Evolutionary conservation across 345 rosid species (phyloP).

Genomic region (Moricandia arvensis): DNA sequence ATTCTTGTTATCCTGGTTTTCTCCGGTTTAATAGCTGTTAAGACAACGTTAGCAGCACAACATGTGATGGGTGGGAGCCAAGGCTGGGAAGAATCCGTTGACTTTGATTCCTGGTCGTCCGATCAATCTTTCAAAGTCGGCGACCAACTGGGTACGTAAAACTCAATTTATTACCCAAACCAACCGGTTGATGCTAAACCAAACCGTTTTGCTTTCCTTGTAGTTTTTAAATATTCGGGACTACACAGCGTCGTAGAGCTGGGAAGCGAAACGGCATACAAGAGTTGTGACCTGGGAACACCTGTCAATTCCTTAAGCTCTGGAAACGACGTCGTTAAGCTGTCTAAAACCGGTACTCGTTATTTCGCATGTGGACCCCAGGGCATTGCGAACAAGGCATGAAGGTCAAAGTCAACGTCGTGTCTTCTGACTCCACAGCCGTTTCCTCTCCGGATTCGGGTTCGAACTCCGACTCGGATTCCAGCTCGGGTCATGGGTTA

Average conservation of each 20-base stretch:
- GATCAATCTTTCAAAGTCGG: conserved; percentile 70
- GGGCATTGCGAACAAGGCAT: conserved; percentile 91
- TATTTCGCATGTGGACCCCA: conserved; percentile 76
- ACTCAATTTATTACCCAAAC: background rate
- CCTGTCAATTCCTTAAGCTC: conserved; percentile 54
- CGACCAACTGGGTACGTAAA: conserved; percentile 61
- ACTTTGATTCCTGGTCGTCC: conserved; percentile 71
- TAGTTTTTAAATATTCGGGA: conserved; percentile 78
- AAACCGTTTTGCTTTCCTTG: background rate
- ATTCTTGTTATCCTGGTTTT: conserved; percentile 37
- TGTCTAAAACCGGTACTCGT: conserved; percentile 64
- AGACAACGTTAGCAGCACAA: conserved; percentile 50
- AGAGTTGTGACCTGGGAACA: conserved; percentile 73
- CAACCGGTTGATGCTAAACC: conserved; percentile 5
- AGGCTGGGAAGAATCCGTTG: conserved; percentile 81
- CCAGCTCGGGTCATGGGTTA: conserved; percentile 18
- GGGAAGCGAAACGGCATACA: conserved; percentile 62
- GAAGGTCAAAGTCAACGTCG: conserved; percentile 72
- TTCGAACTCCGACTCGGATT: background rate
- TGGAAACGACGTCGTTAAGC: conserved; percentile 73
- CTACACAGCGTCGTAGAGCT: conserved; percentile 86
- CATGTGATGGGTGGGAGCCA: conserved; percentile 82
- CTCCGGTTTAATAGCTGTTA: conserved; percentile 35
- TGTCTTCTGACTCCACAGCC: conserved; percentile 46
- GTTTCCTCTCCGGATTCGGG: conserved; percentile 17